Percentiles rank a stretch among this genome's conserved stretches.
phyloP scores from a whole-genome alignment of 441 rosid species.

The Geranium incanum region DNA sequence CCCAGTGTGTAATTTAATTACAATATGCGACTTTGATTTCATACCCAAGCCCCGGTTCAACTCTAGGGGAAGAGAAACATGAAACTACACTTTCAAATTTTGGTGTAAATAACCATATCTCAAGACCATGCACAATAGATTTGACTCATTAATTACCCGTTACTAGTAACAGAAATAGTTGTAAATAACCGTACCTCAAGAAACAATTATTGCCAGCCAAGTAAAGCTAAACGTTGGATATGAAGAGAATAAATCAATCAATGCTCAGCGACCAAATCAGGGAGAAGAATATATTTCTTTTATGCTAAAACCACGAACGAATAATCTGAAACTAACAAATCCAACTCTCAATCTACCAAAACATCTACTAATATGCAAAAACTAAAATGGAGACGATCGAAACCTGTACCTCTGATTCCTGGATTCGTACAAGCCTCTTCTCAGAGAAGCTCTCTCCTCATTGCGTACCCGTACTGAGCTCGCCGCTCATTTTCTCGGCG shows the following conservation, averaged over 20 bases:
- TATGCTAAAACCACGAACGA: background rate
- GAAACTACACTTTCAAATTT: too few relatives aligned
- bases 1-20: too few relatives aligned
- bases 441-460: conserved; percentile 4
- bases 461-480: conserved; percentile 3
- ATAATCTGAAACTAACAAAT: background rate
- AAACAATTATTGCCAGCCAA: background rate
- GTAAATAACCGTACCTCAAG: background rate
- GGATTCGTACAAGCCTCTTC: background rate
- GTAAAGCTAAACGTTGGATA: background rate
- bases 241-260: background rate
- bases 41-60: too few relatives aligned
- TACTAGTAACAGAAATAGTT: background rate
- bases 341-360: background rate
- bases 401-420: background rate
- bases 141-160: background rate
- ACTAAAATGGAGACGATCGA: background rate
- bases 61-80: too few relatives aligned
- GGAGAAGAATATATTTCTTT: background rate
- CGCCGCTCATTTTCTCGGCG: background rate
- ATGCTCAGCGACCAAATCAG: background rate
- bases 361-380: background rate
- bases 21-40: too few relatives aligned
- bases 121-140: too few relatives aligned
- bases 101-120: too few relatives aligned